Base-by-base conservation (phyloP, 805 yeast genomes). In the Ogataea philodendri region DNA sequence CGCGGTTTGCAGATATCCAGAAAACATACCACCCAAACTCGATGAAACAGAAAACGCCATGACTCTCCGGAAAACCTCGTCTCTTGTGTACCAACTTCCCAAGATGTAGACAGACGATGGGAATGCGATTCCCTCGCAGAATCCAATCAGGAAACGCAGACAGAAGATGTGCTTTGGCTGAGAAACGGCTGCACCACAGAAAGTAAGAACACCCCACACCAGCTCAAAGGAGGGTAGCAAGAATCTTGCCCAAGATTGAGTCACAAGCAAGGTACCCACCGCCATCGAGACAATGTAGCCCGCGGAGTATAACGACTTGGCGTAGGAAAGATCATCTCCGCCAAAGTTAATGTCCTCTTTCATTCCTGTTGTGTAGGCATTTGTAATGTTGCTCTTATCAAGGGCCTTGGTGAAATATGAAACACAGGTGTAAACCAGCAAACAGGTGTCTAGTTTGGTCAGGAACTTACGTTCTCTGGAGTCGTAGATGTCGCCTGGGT, bases 401-500 rank as follows among this genome's bases (percentile, higher is more conserved):
- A 82, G 64, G 31, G 77, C 72, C 52, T 80, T 80, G 36, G 81
- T 76, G 81, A 84, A 82, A 55, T 81, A 80, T 1, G 78, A 77
- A 15, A 67, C 48, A 48, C 74, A 69, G 13, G 55, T 58, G 41
- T 66, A 69, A 23, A 67, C 59, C 21, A 78, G 66, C 30, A 82
- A 55, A 27, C 74, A 56, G 6, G 72, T 42, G 49, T 80, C 87
- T 22, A 80, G 56, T 52, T 81, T 80, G 45, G 66, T 56, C 14
- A 77, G 52, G 24, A 77, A 56, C 22, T 55, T 62, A 30, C 68
- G 65, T 35, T 69, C 74, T 10, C 11, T 22, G 10, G 41, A 22
- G 16, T 45, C 45, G 22, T 49, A 49, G 13, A 45, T 18, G 22
- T 41, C 30, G 1, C 30, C 22, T 13, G 59, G 59, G 28, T 54